These are phyloP conservation scores for Backusella westeae DNA, from an alignment of 192 early-diverging fungal species.

Conservation along the genomic window DNA sequence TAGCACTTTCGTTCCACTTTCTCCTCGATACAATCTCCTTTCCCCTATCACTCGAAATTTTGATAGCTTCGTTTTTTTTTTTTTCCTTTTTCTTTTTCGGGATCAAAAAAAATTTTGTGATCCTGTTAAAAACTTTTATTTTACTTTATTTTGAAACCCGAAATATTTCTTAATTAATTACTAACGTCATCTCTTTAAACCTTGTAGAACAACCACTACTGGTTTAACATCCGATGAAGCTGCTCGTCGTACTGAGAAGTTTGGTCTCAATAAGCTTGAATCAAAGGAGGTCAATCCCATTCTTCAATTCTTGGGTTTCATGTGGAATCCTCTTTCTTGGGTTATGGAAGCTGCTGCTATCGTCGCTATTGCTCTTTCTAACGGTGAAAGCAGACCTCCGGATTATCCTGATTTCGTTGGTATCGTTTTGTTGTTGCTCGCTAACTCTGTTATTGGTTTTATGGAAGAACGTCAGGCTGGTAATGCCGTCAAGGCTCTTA, in stretches of 20 bases:
- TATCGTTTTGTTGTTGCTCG: conserved; percentile 74
- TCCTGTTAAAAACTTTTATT: conserved; percentile 4
- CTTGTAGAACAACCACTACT: conserved; percentile 42
- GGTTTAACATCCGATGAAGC: conserved; percentile 66
- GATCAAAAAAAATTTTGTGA: neutral
- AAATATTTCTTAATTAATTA: neutral
- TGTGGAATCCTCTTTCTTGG: conserved; percentile 38
- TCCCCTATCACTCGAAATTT: conserved; percentile 4
- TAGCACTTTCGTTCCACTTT: neutral
- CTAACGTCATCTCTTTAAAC: neutral
- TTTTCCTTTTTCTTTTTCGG: neutral
- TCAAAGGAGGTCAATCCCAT: conserved; percentile 78
- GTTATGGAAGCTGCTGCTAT: conserved; percentile 85
- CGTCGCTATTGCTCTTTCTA: conserved; percentile 72
- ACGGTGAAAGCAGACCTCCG: conserved; percentile 61
- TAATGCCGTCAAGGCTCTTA: conserved; percentile 87
- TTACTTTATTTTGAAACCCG: neutral
- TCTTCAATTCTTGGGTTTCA: conserved; percentile 83
- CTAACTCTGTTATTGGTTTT: conserved; percentile 86
- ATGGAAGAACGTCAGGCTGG: conserved; percentile 88
- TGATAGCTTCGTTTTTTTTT: neutral
- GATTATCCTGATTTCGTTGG: conserved; percentile 87
- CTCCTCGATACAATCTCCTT: neutral
- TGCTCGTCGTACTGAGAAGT: conserved; percentile 59
- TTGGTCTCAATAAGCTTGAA: conserved; percentile 68